These are phyloP conservation scores for Fusarium nelsonii DNA, from an alignment of 2,329 filamentous ascomycete genomes.

Conservation along the genomic window DNA sequence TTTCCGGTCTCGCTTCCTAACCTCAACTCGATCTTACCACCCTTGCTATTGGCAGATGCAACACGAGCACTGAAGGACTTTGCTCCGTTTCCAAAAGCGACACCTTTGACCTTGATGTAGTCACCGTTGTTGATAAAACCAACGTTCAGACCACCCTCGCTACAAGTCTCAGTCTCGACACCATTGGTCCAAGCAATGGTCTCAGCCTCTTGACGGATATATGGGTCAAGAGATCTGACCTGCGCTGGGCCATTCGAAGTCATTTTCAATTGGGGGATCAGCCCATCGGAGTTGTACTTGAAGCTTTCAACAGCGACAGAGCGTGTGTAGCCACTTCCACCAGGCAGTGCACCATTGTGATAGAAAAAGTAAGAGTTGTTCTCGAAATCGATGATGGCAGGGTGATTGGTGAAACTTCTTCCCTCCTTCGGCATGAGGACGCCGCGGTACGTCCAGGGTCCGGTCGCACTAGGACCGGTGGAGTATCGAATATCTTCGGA, in stretches of 20 bases:
- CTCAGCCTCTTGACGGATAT: conserved; percentile 5
- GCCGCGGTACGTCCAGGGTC: conserved; percentile 16
- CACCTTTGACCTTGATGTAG: conserved; percentile 23
- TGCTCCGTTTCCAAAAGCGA: not conserved
- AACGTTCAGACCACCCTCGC: conserved; percentile 3
- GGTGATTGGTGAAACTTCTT: conserved; percentile 19
- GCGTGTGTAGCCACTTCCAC: not conserved
- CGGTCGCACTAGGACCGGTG: conserved; percentile 9
- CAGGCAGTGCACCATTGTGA: conserved; percentile 14
- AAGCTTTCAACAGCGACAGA: conserved; percentile 21
- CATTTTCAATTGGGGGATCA: conserved; percentile 10
- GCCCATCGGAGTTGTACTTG: not conserved
- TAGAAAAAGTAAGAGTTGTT: conserved; percentile 21
- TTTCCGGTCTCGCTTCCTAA: not conserved
- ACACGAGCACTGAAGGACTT: conserved; percentile 10
- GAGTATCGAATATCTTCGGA: conserved; percentile 23
- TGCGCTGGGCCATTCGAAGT: not conserved
- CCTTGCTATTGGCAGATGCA: not conserved
- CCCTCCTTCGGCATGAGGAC: conserved; percentile 3
- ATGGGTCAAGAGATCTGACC: conserved; percentile 1
- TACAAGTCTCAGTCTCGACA: conserved; percentile 13
- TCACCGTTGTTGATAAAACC: conserved; percentile 2
- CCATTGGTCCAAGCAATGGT: conserved; percentile 20
- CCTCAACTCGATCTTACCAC: conserved; percentile 14
- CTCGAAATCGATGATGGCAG: conserved; percentile 8